Percentiles rank a stretch among this genome's conserved stretches.
These are phyloP conservation scores for Ceratocystis harringtonii DNA, from an alignment of 2,329 filamentous ascomycete species.

Conservation along the genomic window DNA sequence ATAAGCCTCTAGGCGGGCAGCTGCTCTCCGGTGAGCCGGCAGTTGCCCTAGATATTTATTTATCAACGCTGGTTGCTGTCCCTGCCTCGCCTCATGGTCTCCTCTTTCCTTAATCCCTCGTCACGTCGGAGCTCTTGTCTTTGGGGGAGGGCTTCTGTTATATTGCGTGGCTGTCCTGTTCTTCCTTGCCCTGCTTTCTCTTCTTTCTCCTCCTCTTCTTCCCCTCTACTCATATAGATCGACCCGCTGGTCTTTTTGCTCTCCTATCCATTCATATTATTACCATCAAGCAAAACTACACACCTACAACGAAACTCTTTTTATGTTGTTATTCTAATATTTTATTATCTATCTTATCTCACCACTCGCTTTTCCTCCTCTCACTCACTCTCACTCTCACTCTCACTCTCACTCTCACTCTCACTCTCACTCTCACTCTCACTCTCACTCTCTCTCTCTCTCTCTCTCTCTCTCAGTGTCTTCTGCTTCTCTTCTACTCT, in stretches of 20 bases:
- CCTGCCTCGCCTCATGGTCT: not conserved
- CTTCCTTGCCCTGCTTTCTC: not conserved
- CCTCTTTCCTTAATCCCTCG: not conserved
- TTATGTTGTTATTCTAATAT: not conserved
- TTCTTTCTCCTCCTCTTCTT: not conserved
- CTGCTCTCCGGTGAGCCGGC: not conserved
- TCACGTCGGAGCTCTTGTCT: not conserved
- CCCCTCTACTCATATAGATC: not conserved
- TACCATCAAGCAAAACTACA: not conserved
- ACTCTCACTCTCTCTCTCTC: not conserved
- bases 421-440: too few species aligned
- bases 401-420: not conserved
- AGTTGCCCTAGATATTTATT: not conserved
- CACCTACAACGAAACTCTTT: constrained; percentile 2
- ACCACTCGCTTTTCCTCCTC: not conserved
- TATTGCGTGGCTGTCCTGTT: not conserved
- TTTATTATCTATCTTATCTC: not conserved
- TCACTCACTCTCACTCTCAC: not conserved
- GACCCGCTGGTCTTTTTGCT: not conserved
- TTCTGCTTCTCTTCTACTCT: not conserved
- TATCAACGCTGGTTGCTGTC: not conserved
- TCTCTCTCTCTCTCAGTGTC: not conserved
- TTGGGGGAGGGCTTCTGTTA: not conserved
- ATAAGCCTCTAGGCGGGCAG: not conserved
- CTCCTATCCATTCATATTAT: not conserved